These are phyloP conservation scores for Moesziomyces antarcticus DNA, from an alignment of 1,284 basidiomycete species.

Conservation along the genomic window DNA sequence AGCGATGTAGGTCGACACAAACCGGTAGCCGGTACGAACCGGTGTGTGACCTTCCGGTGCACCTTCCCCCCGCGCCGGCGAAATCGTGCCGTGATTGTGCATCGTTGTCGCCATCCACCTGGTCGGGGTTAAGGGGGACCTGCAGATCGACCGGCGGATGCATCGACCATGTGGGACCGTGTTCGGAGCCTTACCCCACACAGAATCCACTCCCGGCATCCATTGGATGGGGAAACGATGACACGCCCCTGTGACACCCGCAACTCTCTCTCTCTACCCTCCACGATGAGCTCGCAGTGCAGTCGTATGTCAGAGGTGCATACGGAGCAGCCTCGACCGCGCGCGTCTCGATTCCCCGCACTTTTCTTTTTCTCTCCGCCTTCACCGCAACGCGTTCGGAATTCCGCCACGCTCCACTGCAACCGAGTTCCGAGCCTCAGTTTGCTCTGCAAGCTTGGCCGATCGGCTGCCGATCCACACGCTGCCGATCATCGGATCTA, in stretches of 20 bases:
- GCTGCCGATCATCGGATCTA: not conserved
- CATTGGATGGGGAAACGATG: not conserved
- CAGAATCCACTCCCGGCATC: no score
- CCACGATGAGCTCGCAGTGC: not conserved
- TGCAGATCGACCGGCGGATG: no score
- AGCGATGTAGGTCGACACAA: no score
- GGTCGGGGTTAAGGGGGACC: no score
- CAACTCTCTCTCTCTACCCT: not conserved
- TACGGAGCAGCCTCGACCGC: slow-evolving; percentile 8
- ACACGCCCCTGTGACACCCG: slow-evolving; percentile 6
- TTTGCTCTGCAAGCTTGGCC: not conserved
- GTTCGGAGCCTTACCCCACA: no score
- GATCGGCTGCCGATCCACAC: not conserved
- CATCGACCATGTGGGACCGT: no score
- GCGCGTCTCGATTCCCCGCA: slow-evolving; percentile 13
- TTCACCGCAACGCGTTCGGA: slow-evolving; percentile 4
- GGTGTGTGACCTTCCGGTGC: no score
- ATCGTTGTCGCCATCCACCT: no score
- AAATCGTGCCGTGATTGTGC: no score
- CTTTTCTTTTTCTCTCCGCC: not conserved
- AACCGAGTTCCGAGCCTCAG: not conserved
- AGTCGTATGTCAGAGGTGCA: slow-evolving; percentile 6
- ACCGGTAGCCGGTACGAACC: no score
- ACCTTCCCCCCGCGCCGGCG: no score
- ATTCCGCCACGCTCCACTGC: slow-evolving; percentile 1